A percentile compares a stretch with the other conserved stretches of the same genome.
Evolutionary conservation across 2,329 filamentous ascomycete species (phyloP).

Genomic region (Rhynchosporium secalis): DNA sequence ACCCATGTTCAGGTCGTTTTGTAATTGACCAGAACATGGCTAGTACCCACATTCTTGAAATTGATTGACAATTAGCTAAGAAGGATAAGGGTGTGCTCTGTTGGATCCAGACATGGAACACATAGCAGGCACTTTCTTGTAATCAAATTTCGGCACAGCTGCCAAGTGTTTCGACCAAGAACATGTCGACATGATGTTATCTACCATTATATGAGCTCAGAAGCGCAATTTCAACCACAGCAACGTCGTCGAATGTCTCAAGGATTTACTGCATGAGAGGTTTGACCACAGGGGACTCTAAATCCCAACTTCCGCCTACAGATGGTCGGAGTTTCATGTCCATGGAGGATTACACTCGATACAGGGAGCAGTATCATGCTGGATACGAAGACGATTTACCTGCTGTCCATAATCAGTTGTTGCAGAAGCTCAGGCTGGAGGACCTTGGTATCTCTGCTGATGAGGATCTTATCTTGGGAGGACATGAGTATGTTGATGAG

Average conservation of each 20-base stretch:
- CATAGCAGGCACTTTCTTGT: slow-evolving; percentile 58
- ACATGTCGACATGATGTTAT: slow-evolving; percentile 57
- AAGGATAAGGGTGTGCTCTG: slow-evolving; percentile 54
- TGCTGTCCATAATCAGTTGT: slow-evolving; percentile 37
- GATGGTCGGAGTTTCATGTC: slow-evolving; percentile 41
- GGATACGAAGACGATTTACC: slow-evolving; percentile 29
- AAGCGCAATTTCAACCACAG: slow-evolving; percentile 47
- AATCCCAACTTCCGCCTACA: slow-evolving; percentile 16
- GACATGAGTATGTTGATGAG: not conserved
- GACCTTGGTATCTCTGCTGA: slow-evolving; percentile 28
- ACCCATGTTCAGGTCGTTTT: slow-evolving; percentile 50
- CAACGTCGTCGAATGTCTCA: slow-evolving; percentile 50
- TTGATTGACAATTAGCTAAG: slow-evolving; percentile 53
- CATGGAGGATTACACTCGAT: slow-evolving; percentile 43
- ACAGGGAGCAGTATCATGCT: slow-evolving; percentile 40
- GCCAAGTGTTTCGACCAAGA: slow-evolving; percentile 54
- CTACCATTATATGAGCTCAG: slow-evolving; percentile 54
- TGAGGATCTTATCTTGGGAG: slow-evolving; percentile 12
- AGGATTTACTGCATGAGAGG: slow-evolving; percentile 48
- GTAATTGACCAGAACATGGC: slow-evolving; percentile 56
- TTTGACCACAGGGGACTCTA: slow-evolving; percentile 43
- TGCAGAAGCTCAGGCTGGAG: slow-evolving; percentile 36
- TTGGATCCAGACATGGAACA: slow-evolving; percentile 62
- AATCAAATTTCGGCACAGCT: slow-evolving; percentile 56
- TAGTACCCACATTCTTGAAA: slow-evolving; percentile 56